A percentile compares a stretch with the other conserved stretches of the same genome.
phyloP scores from a whole-genome alignment of 2,329 filamentous ascomycete genomes.

The Tympanopsis confertula region DNA sequence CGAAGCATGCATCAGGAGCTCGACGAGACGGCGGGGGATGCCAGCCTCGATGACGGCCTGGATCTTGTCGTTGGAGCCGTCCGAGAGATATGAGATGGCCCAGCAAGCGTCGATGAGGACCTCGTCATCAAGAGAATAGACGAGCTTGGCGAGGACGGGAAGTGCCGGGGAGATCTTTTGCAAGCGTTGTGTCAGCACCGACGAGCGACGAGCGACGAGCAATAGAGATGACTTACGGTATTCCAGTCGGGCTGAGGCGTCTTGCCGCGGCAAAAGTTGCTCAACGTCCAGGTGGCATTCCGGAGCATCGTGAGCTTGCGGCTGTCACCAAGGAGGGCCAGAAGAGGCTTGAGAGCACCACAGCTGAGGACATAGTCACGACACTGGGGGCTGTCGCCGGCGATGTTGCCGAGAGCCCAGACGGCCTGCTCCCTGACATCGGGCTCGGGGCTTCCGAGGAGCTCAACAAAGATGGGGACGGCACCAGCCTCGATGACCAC shows the following conservation, averaged over 20 bases:
- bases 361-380: conserved; percentile 90
- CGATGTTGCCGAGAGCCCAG: conserved; percentile 97
- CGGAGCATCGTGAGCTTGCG: conserved; percentile 98
- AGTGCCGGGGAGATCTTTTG: conserved; percentile 81
- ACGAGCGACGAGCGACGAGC: conserved; percentile 4
- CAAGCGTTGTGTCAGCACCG: conserved; percentile 10
- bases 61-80: conserved; percentile 98
- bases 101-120: conserved; percentile 98
- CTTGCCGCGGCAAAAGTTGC: conserved; percentile 99
- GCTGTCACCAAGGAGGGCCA: conserved; percentile 86
- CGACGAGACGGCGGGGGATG: conserved; percentile 88
- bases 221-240: conserved; percentile 52
- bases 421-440: conserved; percentile 97
- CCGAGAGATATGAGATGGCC: conserved; percentile 97
- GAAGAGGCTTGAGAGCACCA: conserved; percentile 80
- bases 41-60: conserved; percentile 97
- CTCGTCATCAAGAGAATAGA: conserved; percentile 96
- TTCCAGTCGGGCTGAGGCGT: conserved; percentile 96
- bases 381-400: conserved; percentile 93
- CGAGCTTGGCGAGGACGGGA: conserved; percentile 91
- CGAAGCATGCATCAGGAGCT: conserved; percentile 94
- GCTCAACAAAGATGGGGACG: conserved; percentile 95
- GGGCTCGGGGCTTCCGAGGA: conserved; percentile 87
- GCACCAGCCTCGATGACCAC: conserved; percentile 97
- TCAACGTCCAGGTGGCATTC: conserved; percentile 97